Base-by-base conservation (phyloP, 352 stramenopile species). In the Globisporangium middletonii region DNA sequence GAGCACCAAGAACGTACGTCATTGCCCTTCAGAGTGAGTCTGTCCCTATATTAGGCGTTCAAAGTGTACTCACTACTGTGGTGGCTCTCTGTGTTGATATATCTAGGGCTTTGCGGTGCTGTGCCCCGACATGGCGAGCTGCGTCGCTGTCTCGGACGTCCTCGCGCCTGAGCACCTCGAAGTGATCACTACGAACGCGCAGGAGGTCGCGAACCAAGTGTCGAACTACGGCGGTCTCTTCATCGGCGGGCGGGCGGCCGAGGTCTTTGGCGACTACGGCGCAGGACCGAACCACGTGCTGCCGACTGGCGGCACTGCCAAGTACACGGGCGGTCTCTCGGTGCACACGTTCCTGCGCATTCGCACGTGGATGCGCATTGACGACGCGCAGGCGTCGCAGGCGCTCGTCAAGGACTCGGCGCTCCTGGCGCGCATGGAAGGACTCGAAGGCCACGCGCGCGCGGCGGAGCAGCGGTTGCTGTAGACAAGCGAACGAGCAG, bases 281-380 rank as follows among this genome's bases (percentile, higher is more conserved):
- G 96, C 95, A 18, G 97, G 97, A n/a, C 97, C 97, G 11, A 99
- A 99, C 77, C 97, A 99, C 70, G 97, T 98, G 33, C 81, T 99
- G 11, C 97, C 97, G 13, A 99, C 97, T 0, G 94, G 93, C 47
- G 96, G 96, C 57, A 99, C 97, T 6, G 95, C 92, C 47, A 88
- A 95, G 62, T 99, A 99, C 83, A 99, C 97, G 7, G 97, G 97
- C 42, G 97, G 97, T 45, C 81, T 99, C 44, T 97, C 81, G 11
- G 96, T 99, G 13, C 98, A 99, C 72, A 99, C 96, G 57, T 99
- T 99, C 78, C 79, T 99, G 54, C 83, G 96, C 47, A 97, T 99
- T 51, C 83, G 96, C 50, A 99, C 96, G 46, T 99, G 96, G 94
- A 98, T 99, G 95, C 86, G 95, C 62, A 98, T 99, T 52, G 94